Base-by-base conservation (phyloP, 2,329 filamentous ascomycete species). In the Ceratocystis albifundus region DNA sequence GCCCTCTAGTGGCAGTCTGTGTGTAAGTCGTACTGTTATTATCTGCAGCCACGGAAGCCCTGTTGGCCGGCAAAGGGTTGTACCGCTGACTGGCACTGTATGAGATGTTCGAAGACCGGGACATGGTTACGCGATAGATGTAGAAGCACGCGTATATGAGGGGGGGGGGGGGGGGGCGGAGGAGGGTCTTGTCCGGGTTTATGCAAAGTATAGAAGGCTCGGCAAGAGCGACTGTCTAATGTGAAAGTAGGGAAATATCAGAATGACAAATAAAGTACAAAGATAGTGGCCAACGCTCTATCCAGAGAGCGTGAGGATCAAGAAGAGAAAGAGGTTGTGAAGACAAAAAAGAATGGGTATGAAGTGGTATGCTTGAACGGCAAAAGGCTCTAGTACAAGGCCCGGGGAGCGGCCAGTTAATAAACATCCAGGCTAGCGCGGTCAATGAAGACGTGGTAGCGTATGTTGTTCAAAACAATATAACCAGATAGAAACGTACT, bases 121-220 rank as follows among this genome's bases (percentile, higher is more conserved):
- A 22, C 62, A 50, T 62, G 68, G 64, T 66, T 69, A n/a, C 55
- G 36, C 55, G 66, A 8, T 57, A 25, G 7, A 28, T 53, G 48
- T 28, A 25, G 10, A 10, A n/a, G 46, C 20, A 48, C 46, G 46
- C 46, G 46, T 48, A 48, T 53, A 41, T 41, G 36, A 12, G 12
- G 12, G 36, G n/a, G n/a, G n/a, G n/a, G n/a, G n/a, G n/a, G n/a
- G n/a, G n/a, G n/a, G n/a, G n/a, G n/a, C n/a, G n/a, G n/a, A n/a
- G n/a, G n/a, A n/a, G n/a, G 4, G 36, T 15, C 12, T 41, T 41
- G 36, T 41, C 10, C 15, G 4, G 36, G 10, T 41, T 41, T 41
- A 41, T 41, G 36, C 36, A 15, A 41, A 41, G 36, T 41, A 15
- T 41, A 12, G 36, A 41, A 41, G 36, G 36, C 36, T 15, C 10